Conservation (phyloP, 768 basidiomycete species). For the Suillus discolor region DNA sequence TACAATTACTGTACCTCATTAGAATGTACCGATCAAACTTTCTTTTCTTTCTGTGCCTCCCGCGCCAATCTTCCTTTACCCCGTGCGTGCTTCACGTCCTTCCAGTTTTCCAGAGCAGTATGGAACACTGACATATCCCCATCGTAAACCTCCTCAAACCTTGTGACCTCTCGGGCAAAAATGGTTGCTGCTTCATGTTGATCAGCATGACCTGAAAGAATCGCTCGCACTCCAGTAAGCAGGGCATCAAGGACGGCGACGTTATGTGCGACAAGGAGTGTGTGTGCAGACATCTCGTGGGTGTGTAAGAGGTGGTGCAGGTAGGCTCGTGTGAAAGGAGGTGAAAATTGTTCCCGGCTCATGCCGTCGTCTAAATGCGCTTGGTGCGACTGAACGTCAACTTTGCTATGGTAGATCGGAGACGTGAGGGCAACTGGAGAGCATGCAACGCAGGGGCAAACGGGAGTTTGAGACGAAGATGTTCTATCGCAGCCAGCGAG, state of each 20-base stretch:
- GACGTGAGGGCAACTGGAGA: slow-evolving; percentile 42
- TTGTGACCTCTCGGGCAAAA: slow-evolving; percentile 50
- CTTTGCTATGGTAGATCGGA: slow-evolving; percentile 46
- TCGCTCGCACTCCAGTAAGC: slow-evolving; percentile 55
- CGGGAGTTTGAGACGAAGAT: slow-evolving; percentile 4
- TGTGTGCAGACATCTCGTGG: slow-evolving; percentile 88
- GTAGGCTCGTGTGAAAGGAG: slow-evolving; percentile 59
- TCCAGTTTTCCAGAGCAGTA: slow-evolving; percentile 59
- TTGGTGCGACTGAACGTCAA: slow-evolving; percentile 36
- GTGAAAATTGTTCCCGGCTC: slow-evolving; percentile 20
- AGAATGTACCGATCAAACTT: not conserved
- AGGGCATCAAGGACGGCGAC: slow-evolving; percentile 67
- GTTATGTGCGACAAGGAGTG: slow-evolving; percentile 77
- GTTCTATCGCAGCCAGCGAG: slow-evolving; percentile 28
- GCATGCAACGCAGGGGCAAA: slow-evolving; percentile 61
- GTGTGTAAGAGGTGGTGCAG: slow-evolving; percentile 84
- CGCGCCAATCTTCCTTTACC: slow-evolving; percentile 76
- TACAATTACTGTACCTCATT: not conserved
- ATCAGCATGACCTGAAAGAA: slow-evolving; percentile 20
- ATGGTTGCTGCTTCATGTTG: slow-evolving; percentile 5
- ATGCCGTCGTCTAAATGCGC: slow-evolving; percentile 4
- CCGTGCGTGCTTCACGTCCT: slow-evolving; percentile 65
- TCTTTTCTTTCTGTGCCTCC: slow-evolving; percentile 43
- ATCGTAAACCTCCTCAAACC: slow-evolving; percentile 57
- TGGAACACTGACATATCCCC: slow-evolving; percentile 46